phyloP scores from a whole-genome alignment of 192 early-diverging fungal species.

The Rhizophagus sp. region DNA sequence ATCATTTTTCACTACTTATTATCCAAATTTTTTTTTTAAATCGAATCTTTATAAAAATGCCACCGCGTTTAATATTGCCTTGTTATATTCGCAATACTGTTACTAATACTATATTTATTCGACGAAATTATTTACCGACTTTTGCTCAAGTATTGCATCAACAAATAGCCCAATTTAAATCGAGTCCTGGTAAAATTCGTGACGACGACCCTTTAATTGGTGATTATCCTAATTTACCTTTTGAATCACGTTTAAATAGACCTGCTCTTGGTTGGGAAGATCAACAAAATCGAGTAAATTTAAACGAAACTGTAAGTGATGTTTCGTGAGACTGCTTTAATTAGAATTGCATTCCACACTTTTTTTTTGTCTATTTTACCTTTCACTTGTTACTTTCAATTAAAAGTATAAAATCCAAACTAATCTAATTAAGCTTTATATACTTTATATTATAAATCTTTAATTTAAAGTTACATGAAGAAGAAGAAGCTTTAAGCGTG shows the following conservation, averaged over 20 bases:
- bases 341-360: not conserved
- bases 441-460: not conserved
- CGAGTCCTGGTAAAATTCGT: not conserved
- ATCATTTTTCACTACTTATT: too few relatives aligned
- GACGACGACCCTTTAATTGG: slow-evolving; percentile 3
- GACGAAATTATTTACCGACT: not conserved
- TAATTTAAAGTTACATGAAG: slow-evolving; percentile 16
- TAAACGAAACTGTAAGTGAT: not conserved
- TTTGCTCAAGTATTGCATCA: not conserved
- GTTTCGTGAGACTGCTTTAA: too few relatives aligned
- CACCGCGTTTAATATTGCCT: not conserved
- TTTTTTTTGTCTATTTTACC: not conserved
- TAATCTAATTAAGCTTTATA: not conserved
- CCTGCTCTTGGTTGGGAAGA: slow-evolving; percentile 10
- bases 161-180: not conserved
- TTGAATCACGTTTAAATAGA: not conserved
- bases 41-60: not conserved
- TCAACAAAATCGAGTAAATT: slow-evolving; percentile 11
- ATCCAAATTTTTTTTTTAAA: too few relatives aligned
- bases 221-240: slow-evolving; percentile 23
- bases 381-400: not conserved
- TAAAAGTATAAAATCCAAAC: too few relatives aligned
- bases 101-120: not conserved
- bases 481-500: slow-evolving; percentile 21
- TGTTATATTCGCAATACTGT: not conserved